Evolutionary conservation across 805 yeast genomes (phyloP).

Genomic region (Kuraishia capsulata): DNA sequence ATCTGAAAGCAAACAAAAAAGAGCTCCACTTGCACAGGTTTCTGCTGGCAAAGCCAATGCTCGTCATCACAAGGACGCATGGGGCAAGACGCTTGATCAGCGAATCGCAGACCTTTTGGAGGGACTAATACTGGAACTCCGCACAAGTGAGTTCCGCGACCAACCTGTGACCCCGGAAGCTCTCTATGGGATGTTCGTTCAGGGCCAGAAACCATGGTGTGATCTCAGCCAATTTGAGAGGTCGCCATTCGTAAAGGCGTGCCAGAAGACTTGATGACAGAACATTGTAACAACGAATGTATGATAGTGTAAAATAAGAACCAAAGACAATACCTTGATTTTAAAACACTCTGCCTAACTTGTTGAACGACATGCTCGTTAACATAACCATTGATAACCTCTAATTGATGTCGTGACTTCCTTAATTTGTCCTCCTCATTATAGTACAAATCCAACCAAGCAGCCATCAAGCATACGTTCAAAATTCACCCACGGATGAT

Average conservation of each 20-base stretch:
- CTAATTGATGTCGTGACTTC: neutral
- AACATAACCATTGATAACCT: neutral
- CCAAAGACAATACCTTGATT: neutral
- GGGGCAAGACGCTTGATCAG: neutral
- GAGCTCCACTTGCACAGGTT: too few relatives aligned
- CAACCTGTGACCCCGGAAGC: neutral
- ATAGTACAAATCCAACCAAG: conserved; percentile 50
- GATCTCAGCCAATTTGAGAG: neutral
- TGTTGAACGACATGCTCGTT: neutral
- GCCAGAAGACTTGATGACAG: neutral
- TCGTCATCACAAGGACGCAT: too few relatives aligned
- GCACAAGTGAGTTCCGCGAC: neutral
- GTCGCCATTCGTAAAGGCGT: neutral
- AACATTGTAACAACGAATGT: neutral
- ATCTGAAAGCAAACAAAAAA: neutral
- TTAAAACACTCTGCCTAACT: neutral
- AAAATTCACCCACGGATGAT: conserved; percentile 66
- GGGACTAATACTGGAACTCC: neutral
- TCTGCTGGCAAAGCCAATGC: too few relatives aligned
- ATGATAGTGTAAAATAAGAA: neutral
- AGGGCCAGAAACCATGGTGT: neutral
- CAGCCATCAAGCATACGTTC: conserved; percentile 77
- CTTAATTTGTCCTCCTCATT: neutral
- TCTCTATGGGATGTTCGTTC: neutral
- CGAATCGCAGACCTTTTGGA: neutral